Base-by-base conservation (phyloP, 352 stramenopile genomes). In the Pythium brassicae region DNA sequence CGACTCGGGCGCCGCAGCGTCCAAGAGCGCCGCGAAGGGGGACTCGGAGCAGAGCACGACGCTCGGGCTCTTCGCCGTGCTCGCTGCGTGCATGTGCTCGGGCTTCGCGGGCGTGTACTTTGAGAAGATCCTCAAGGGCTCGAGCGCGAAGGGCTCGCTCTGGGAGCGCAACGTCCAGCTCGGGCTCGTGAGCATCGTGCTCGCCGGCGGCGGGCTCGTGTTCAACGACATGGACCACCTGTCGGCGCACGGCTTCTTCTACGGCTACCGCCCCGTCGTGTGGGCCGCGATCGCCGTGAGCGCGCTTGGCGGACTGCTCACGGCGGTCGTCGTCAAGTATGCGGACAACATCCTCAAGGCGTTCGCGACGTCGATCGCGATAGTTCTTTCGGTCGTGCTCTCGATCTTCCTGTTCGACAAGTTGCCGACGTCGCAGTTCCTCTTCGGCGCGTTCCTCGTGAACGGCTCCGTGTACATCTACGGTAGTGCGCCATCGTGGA, bases 271-370 rank as follows among this genome's bases (percentile, higher is more conserved):
- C 7, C 73, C 78, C 0, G 78, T 92, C 11, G 81, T 89, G 7
- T 94, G 81, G 76, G 76, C 72, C 20, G 81, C 82, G 19, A 89
- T 94, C 32, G 53, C 50, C 26, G 63, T 87, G 43, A 85, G 77
- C 35, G 84, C 82, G 11, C 83, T 91, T 39, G 84, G 84, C 32
- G 84, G 84, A 0, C 58, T 94, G 49, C 74, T 94, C 44, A 92
- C 83, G 6, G 84, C 84, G 15, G 79, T 92, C 6, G 84, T 94
- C 22, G 83, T 94, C 57, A 92, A 92, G 57, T 94, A 92, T 55
- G 83, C 84, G 20, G 84, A 94, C 66, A 94, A 94, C 57, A 89
- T 94, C 56, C 63, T 94, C 61, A 94, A 94, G 68, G 83, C 76
- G 17, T 94, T 94, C 45, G 82, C 82, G 3, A 94, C 84, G 42